Evolutionary conservation across 805 yeast species (phyloP).

Genomic region (Cyberlindnera misumaiensis): DNA sequence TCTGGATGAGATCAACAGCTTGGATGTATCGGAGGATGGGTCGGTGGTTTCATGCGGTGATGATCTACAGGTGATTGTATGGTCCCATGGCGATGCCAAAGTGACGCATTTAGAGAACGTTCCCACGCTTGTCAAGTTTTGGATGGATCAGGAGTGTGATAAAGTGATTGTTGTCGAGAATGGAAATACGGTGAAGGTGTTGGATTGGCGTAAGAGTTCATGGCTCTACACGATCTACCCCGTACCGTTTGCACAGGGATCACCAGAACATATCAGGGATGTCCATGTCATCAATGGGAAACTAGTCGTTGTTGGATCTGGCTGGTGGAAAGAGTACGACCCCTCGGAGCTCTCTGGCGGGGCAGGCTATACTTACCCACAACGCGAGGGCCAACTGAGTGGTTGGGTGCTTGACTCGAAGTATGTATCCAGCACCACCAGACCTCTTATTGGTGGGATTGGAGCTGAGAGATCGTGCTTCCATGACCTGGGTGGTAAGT

Average conservation of each 20-base stretch:
- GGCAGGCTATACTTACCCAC: slow-evolving; percentile 26
- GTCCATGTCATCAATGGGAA: slow-evolving; percentile 19
- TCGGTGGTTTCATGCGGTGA: slow-evolving; percentile 26
- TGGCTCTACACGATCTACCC: slow-evolving; percentile 29
- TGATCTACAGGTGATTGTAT: slow-evolving; percentile 24
- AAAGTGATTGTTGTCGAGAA: slow-evolving; percentile 28
- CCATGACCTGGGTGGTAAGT: slow-evolving; percentile 16
- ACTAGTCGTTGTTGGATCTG: slow-evolving; percentile 26
- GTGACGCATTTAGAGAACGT: slow-evolving; percentile 12
- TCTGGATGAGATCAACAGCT: slow-evolving; percentile 21
- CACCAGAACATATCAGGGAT: slow-evolving; percentile 13
- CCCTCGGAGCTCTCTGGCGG: slow-evolving; percentile 24
- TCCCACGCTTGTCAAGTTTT: slow-evolving; percentile 26
- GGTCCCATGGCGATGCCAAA: slow-evolving; percentile 20
- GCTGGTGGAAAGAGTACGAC: slow-evolving; percentile 28
- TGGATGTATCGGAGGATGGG: slow-evolving; percentile 27
- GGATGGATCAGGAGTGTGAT: slow-evolving; percentile 27
- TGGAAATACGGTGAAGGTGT: slow-evolving; percentile 24
- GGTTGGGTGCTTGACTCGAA: slow-evolving; percentile 18
- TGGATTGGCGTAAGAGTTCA: slow-evolving; percentile 27
- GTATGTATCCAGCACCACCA: slow-evolving; percentile 12
- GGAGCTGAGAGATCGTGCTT: slow-evolving; percentile 18
- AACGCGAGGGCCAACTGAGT: slow-evolving; percentile 10
- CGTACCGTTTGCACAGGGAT: slow-evolving; percentile 14
- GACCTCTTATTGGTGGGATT: slow-evolving; percentile 18